Evolutionary conservation across 768 basidiomycete species (phyloP), one percentile per base, ranked within the genome.

Genomic region (Calocera cornea): DNA sequence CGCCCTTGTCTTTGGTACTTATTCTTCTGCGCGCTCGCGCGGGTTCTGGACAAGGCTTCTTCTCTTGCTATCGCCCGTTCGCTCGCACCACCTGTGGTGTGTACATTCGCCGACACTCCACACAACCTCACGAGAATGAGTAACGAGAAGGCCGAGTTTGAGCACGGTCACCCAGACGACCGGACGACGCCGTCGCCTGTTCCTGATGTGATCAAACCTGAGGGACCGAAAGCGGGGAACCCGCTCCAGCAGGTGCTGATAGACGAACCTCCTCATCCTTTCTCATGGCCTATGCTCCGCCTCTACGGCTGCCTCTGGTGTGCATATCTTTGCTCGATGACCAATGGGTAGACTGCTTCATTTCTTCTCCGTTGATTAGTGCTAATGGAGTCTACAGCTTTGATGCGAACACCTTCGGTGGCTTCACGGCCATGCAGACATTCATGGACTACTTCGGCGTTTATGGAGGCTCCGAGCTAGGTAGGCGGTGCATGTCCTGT

Each of bases 361-460:
- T 27, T 2, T 19, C 16, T 60, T 31, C 7, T 2, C 31, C 2
- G 14, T 7, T 5, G 11, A 60, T 16, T 11, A 11, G 54, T 10
- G 27, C 24, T 60, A 27, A 60, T 22, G 27, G 14, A 11, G 2
- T 60, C 10, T 27, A 2, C 19, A 60, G 54, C 0, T 75, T 73
- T 65, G 74, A 75, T 65, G 70, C 72, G 24, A 75, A 75, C 64
- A 75, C 74, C 10, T 75, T 73, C 65, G 74, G 74, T 19, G 74
- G 74, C 16, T 68, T 74, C 14, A 74, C 73, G 16, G 74, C 73
- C 36, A 73, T 74, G 68, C 54, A 69, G 11, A 71, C 69, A 38
- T 75, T 75, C 68, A 69, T 69, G 34, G 66, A 66, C 41, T 71
- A 73, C 65, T 75, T 75, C 47, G 72, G 71, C 14, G 73, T 72